phyloP scores from a whole-genome alignment of 2,329 filamentous ascomycete genomes.

The Bipolaris oryzae region DNA sequence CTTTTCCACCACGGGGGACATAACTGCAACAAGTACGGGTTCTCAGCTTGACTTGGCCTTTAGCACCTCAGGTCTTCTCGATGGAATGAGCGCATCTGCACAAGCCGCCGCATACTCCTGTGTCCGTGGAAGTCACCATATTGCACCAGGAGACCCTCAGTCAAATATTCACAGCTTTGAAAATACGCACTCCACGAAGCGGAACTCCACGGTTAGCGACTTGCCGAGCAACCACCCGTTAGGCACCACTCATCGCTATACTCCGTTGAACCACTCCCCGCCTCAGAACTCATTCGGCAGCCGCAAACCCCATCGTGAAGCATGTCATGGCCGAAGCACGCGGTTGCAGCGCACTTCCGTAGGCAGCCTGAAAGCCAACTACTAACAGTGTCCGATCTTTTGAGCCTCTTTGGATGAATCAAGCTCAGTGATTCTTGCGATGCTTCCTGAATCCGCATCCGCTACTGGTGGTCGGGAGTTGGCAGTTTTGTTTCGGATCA shows the following conservation, averaged over 20 bases:
- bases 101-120: conserved; percentile 31
- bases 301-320: conserved; percentile 9
- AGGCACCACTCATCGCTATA: conserved; percentile 51
- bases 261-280: conserved; percentile 29
- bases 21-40: conserved; percentile 9
- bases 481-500: no score
- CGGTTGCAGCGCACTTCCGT: conserved; percentile 20
- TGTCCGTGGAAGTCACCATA: conserved; percentile 25
- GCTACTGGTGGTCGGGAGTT: neutral
- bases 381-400: neutral
- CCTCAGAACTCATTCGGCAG: conserved; percentile 12
- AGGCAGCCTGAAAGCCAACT: conserved; percentile 24
- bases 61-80: conserved; percentile 29
- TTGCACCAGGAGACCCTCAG: conserved; percentile 41
- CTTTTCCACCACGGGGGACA: conserved; percentile 14
- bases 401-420: neutral
- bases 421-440: neutral
- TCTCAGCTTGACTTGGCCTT: conserved; percentile 33
- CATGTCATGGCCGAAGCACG: conserved; percentile 8
- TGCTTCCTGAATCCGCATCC: neutral
- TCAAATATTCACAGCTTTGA: conserved; percentile 51
- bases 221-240: conserved; percentile 40
- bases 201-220: conserved; percentile 30
- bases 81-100: conserved; percentile 28
- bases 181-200: conserved; percentile 40